Conservation (phyloP, 345 rosid genomes). For the Bretschneidera sinensis region DNA sequence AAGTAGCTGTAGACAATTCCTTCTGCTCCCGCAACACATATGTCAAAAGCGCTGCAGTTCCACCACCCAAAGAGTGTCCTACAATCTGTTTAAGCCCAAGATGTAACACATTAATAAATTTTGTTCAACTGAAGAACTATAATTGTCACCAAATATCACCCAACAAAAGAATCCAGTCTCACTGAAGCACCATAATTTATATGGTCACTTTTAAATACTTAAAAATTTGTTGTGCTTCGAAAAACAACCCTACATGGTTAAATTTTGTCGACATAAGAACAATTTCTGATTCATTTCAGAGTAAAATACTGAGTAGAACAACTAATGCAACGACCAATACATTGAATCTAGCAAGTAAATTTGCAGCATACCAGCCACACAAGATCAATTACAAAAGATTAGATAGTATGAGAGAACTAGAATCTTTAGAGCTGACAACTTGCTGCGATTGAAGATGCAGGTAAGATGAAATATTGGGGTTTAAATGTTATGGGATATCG, state of each 20-base stretch:
- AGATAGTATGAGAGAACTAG: too few species aligned
- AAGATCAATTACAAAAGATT: too few species aligned
- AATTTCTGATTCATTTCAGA: background rate
- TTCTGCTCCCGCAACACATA: constrained; percentile 81
- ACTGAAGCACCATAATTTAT: background rate
- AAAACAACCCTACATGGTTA: background rate
- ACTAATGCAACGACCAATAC: background rate
- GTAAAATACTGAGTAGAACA: too few species aligned
- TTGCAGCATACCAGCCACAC: too few species aligned
- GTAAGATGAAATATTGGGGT: too few species aligned
- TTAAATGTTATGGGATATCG: too few species aligned
- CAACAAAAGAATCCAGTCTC: too few species aligned
- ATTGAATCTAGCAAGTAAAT: too few species aligned
- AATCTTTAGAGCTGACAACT: too few species aligned
- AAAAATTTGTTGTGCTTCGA: background rate
- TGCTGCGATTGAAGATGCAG: too few species aligned
- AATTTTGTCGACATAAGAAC: background rate
- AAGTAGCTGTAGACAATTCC: constrained; percentile 56
- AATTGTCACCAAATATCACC: too few species aligned
- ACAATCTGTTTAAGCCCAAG: constrained; percentile 46
- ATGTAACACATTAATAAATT: too few species aligned
- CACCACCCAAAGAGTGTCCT: constrained; percentile 97
- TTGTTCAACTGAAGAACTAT: background rate
- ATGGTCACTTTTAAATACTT: background rate
- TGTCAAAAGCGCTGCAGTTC: constrained; percentile 84